phyloP scores from a whole-genome alignment of 23 red algal genomes.

The Gracilaria vermiculophylla region DNA sequence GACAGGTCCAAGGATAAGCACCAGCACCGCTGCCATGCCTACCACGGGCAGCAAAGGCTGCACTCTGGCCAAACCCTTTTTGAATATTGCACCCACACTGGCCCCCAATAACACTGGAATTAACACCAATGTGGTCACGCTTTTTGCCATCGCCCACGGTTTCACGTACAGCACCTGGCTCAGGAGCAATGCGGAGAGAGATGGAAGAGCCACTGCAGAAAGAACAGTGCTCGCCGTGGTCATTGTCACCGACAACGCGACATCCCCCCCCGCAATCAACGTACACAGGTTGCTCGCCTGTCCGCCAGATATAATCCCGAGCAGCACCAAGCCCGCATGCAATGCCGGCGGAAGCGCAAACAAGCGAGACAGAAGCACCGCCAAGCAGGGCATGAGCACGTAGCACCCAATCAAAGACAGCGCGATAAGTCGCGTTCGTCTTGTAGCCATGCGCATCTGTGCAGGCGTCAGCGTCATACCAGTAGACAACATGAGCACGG shows the following conservation, averaged over 20 bases:
- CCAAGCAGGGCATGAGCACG: constrained; percentile 69
- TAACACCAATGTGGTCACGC: constrained; percentile 58
- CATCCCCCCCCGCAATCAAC: constrained; percentile 78
- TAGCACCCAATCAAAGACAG: constrained; percentile 68
- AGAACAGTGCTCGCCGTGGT: constrained; percentile 70
- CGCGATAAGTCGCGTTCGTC: constrained; percentile 19
- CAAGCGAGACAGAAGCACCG: constrained; percentile 35
- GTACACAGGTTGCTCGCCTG: constrained; percentile 84
- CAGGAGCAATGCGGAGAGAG: constrained; percentile 50
- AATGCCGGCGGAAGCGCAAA: constrained; percentile 9
- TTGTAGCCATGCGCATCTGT: constrained; percentile 36
- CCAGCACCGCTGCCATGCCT: constrained; percentile 55
- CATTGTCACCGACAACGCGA: constrained; percentile 83
- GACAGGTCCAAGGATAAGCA: constrained; percentile 55
- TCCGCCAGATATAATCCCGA: constrained; percentile 81
- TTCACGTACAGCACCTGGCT: constrained; percentile 39
- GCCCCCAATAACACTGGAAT: constrained; percentile 64
- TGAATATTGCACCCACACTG: neutral
- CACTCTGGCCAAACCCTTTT: constrained; percentile 1
- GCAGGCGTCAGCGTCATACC: constrained; percentile 68
- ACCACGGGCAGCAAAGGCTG: constrained; percentile 38
- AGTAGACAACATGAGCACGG: constrained; percentile 74
- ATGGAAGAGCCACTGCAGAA: constrained; percentile 43
- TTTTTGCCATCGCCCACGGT: constrained; percentile 46
- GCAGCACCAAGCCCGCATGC: constrained; percentile 65